Percentiles rank a stretch among this genome's conserved stretches.
Evolutionary conservation across 108 stramenopile species (phyloP).

Genomic region (Schizochytrium sp.): DNA sequence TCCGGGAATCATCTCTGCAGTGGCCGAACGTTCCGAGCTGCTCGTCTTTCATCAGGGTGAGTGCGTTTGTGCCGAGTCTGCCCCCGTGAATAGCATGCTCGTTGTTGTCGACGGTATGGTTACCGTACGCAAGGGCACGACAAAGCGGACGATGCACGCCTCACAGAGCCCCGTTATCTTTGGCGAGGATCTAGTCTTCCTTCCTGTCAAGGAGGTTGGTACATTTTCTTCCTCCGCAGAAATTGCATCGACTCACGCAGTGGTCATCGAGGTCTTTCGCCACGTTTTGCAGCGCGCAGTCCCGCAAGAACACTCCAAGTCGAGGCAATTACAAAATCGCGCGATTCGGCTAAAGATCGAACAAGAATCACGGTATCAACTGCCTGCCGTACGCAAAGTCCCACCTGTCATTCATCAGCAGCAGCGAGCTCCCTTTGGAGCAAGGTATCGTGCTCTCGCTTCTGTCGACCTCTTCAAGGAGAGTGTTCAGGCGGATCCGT

Average conservation of each 20-base stretch:
- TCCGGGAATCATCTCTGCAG: not conserved
- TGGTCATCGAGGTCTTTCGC: not conserved
- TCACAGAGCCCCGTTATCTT: not conserved
- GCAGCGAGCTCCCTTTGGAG: not conserved
- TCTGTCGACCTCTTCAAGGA: not conserved
- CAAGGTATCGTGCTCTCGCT: not conserved
- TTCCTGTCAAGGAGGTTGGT: not conserved
- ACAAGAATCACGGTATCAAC: not conserved
- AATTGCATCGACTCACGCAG: not conserved
- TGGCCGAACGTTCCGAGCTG: not conserved
- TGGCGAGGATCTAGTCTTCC: not conserved
- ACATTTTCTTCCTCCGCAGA: not conserved
- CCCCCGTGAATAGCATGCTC: not conserved
- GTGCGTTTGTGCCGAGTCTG: not conserved
- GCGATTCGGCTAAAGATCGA: not conserved
- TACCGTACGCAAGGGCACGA: not conserved
- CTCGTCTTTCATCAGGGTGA: not conserved
- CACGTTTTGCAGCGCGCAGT: not conserved
- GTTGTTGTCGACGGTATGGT: not conserved
- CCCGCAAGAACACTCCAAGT: not conserved
- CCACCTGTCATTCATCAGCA: not conserved
- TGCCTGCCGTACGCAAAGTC: not conserved
- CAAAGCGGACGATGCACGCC: not conserved
- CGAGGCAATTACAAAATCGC: not conserved
- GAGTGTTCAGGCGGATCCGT: not conserved